These are phyloP conservation scores for Aspergillus sp. DNA, from an alignment of 2,329 filamentous ascomycete genomes.

Conservation along the genomic window DNA sequence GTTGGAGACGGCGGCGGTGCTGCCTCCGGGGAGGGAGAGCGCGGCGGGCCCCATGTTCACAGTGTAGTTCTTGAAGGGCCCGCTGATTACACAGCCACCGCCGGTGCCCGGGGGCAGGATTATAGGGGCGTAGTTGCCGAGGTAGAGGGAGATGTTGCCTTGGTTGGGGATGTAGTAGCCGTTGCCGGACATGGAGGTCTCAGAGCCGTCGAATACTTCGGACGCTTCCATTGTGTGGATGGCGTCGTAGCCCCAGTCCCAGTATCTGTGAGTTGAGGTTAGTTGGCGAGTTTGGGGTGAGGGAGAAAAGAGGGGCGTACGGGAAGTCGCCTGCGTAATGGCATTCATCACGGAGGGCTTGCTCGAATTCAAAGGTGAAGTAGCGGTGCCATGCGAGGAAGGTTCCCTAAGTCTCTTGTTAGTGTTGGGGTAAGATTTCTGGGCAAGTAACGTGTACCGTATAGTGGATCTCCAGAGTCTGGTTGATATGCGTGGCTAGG, in stretches of 20 bases:
- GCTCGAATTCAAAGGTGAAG: conserved; percentile 36
- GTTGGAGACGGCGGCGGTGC: conserved; percentile 8
- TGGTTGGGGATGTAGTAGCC: conserved; percentile 39
- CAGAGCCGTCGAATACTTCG: conserved; percentile 54
- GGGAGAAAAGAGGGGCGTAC: conserved; percentile 16
- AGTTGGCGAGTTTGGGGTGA: conserved; percentile 5
- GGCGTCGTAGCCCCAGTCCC: conserved; percentile 50
- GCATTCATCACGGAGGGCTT: conserved; percentile 38
- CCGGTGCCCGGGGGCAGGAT: background rate
- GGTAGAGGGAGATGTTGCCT: conserved; percentile 22
- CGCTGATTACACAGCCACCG: conserved; percentile 20
- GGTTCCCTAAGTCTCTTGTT: background rate
- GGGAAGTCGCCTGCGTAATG: conserved; percentile 40
- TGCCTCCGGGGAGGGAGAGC: conserved; percentile 13
- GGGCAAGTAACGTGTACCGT: conserved; percentile 22
- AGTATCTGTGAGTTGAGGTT: conserved; percentile 41
- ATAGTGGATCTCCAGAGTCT: conserved; percentile 49
- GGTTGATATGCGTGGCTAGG: conserved; percentile 52
- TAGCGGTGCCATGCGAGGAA: conserved; percentile 41
- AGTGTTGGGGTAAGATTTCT: background rate
- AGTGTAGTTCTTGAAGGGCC: conserved; percentile 20
- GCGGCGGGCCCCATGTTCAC: conserved; percentile 14
- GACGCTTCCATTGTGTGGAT: conserved; percentile 40
- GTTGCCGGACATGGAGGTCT: conserved; percentile 49
- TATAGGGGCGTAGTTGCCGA: conserved; percentile 5